Base-by-base conservation (phyloP, 176 grass and related monocot genomes). In the Avena eriantha region DNA sequence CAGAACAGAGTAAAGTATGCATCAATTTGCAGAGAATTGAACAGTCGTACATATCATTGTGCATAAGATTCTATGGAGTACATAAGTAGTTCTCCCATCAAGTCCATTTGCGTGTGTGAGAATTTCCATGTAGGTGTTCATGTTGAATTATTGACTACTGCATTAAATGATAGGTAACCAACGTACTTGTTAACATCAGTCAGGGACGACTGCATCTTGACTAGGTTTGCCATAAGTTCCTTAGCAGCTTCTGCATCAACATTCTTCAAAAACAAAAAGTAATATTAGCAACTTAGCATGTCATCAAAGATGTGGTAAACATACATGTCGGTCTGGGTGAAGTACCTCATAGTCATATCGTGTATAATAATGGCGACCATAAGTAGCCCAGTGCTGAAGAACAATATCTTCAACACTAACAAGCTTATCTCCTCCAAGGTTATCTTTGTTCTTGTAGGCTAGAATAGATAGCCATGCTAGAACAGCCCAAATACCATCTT, bases 401-500 rank as follows among this genome's bases (percentile, higher is more conserved):
- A 99, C 97, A 85, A 97, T 97, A 91, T 97, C 92, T 89, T 99
- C 94, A 72, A 97, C 97, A 2, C 85, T 86, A 79, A 97, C 80
- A 90, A 99, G 87, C 65, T 99, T 93, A 70, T 94, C 83, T 56
- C 90, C 94, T 86, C 90, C 85, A 88, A 97, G 92, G 77, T 87
- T 99, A 79, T 93, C 89, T 83, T 97, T 99, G 87, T 97, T 97
- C 74, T 91, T 99, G 75, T 91, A 96, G 88, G 97, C 94, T 87
- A 99, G 83, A 72, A 99, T 99, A 70, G 97, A 99, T 72, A 99
- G 87, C 97, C 97, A 99, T 84, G 97, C 97, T 75, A 99, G 85
- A 85, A 99, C 97, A 83, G 97, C 97, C 97, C 97, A 99, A 48
- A 99, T 99, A 77, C 97, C 97, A 96, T 99, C 97, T 86, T 99